Evolutionary conservation across 768 basidiomycete genomes (phyloP).

Genomic region (Xanthoconium purpureum): DNA sequence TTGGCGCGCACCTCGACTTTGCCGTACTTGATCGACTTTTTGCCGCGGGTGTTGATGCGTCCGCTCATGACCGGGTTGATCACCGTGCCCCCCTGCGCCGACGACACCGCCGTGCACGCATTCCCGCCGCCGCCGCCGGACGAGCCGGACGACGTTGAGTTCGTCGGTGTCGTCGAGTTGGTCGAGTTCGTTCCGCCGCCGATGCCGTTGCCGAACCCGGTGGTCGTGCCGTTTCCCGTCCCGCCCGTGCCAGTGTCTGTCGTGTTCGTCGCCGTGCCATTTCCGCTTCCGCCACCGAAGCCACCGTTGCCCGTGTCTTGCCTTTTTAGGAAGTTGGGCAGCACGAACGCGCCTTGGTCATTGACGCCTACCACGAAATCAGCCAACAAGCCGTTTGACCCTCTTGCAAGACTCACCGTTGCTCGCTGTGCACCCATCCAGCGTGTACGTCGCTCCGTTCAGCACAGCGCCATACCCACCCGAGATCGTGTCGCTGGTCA

Average conservation of each 20-base stretch:
- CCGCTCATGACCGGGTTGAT: constrained; percentile 57
- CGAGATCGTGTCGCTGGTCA: constrained; percentile 48
- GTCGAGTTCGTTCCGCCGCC: constrained; percentile 19
- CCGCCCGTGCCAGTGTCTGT: neutral
- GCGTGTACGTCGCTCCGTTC: constrained; percentile 37
- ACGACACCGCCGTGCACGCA: constrained; percentile 44
- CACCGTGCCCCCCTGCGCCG: constrained; percentile 29
- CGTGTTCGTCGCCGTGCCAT: neutral
- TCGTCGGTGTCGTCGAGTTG: constrained; percentile 19
- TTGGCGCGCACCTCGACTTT: constrained; percentile 61
- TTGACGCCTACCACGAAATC: constrained; percentile 5
- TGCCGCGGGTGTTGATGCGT: constrained; percentile 49
- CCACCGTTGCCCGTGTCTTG: constrained; percentile 13
- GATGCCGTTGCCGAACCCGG: neutral
- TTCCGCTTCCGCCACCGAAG: constrained; percentile 7
- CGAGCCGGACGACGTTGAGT: constrained; percentile 16
- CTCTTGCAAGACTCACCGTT: neutral
- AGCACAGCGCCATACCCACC: constrained; percentile 36
- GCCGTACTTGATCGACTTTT: constrained; percentile 50
- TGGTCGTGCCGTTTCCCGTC: constrained; percentile 1
- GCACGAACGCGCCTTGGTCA: constrained; percentile 26
- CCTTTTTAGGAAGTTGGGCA: constrained; percentile 23
- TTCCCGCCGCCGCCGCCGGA: constrained; percentile 1
- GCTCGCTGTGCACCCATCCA: constrained; percentile 37
- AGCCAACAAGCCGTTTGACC: neutral